Evolutionary conservation across 176 grass and related monocot genomes (phyloP), one percentile per base, ranked within the genome.

Genomic region (Zea luxurians): DNA sequence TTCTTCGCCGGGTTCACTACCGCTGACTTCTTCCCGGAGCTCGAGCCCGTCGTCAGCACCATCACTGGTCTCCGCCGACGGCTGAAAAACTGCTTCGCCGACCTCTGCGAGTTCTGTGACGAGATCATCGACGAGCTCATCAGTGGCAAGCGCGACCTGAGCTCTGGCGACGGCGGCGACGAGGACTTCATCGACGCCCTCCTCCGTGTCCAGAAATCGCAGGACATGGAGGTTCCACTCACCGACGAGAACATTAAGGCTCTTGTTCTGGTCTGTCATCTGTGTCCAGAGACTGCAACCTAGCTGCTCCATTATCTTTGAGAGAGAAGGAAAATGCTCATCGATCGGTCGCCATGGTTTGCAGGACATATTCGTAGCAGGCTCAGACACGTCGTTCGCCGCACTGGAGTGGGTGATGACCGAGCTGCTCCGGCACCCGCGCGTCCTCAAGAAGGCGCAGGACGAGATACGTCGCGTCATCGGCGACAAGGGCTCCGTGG

Each of bases 381-480:
- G 85, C 38, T 83, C 85, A 3, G 85, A 87, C 66, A 82, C 79
- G 13, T 66, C 85, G 34, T 87, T 77, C 13, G 85, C 79, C 13
- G 82, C 85, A 6, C 66, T 87, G 13, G 85, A 87, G 48, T 87
- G 85, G 85, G 79, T 73, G n/a, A 87, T 87, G 73, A 78, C 85
- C 12, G 85, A 87, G 74, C 85, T 87, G 9, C 66, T 78, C 8
- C 80, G 73, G 13, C 73, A 87, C 66, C 85, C 85, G 0, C 13
- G 75, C 1, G 50, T 78, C 58, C 72, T 87, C 6, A n/a, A 27
- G 4, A 87, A 87, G 73, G 85, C 71, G 27, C 81, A 84, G 46
- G 70, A 76, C 0, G 86, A 88, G 77, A 76, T 84, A 7, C 70
- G 82, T 8, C 69, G 77, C 2, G 66, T 84, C 7, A 82, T 88